Evolutionary conservation across 192 early-diverging fungal genomes (phyloP), one percentile per base, ranked within the genome.

Genomic region (Phycomyces blakesleeanus): DNA sequence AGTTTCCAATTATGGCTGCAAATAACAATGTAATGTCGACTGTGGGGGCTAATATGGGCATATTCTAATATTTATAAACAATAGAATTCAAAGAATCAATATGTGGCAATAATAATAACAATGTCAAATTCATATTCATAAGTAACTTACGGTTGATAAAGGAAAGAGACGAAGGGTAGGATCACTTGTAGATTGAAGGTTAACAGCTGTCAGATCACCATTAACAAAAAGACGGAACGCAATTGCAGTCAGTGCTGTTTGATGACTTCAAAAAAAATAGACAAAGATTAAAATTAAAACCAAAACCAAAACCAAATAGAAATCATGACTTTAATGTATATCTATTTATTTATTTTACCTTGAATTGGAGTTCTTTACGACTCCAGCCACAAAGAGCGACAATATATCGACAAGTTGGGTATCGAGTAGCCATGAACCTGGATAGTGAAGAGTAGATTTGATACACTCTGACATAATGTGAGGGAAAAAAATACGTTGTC

Each of bases 11-110:
- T 5, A 69, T 39, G 0, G 58, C 67, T 44, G 67, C 20, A 55
- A 69, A 69, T n/a, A 69, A 37, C 51, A 69, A 15, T 4, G 54
- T 69, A 6, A 69, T 69, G 18, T 69, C 67, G 20, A 22, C 42
- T 12, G 44, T 6, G 18, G 44, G 44, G 11, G 18, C 11, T n/a
- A 11, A n/a, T 18, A 18, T 3, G 2, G 44, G 44, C 11, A 11
- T 3, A 18, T n/a, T 47, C 44, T 47, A 18, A 47, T 47, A n/a
- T 47, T n/a, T 18, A 47, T 47, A n/a, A n/a, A n/a, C n/a, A n/a
- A n/a, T n/a, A n/a, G n/a, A n/a, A n/a, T n/a, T n/a, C n/a, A n/a
- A n/a, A n/a, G n/a, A n/a, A n/a, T n/a, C n/a, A n/a, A n/a, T n/a
- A n/a, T n/a, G n/a, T n/a, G 18, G 18, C 1, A 14, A 7, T 14